phyloP scores from a whole-genome alignment of 495 filamentous ascomycete genomes.

The Penicillium argentinense region DNA sequence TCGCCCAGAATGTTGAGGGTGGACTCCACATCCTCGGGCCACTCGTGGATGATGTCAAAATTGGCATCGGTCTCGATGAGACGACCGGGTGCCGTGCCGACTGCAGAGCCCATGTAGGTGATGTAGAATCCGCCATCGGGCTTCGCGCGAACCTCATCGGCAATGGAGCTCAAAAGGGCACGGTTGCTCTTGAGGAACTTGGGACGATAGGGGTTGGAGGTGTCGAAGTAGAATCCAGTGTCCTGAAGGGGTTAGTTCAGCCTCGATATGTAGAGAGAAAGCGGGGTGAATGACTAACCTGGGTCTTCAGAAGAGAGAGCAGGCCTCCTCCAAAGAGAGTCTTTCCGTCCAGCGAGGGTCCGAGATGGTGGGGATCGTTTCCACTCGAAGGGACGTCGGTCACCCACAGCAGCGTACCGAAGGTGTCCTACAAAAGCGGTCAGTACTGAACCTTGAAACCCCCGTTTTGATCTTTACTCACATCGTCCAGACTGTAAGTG shows the following conservation, averaged over 20 bases:
- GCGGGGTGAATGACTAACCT: constrained; percentile 22
- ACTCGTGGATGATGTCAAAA: constrained; percentile 62
- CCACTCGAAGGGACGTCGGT: constrained; percentile 61
- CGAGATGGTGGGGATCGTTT: constrained; percentile 62
- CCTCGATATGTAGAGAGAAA: not conserved
- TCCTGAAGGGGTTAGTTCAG: constrained; percentile 29
- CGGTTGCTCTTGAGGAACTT: constrained; percentile 60
- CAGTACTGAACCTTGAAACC: no score
- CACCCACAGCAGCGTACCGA: constrained; percentile 57
- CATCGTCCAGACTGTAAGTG: constrained; percentile 60
- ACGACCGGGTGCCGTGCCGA: constrained; percentile 57
- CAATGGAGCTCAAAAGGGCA: constrained; percentile 54
- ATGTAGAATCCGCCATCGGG: constrained; percentile 65
- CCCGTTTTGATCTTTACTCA: constrained; percentile 14
- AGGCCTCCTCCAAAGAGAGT: constrained; percentile 59
- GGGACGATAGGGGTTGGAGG: constrained; percentile 56
- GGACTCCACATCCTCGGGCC: constrained; percentile 53
- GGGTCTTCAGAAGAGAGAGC: constrained; percentile 60
- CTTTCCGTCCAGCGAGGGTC: constrained; percentile 58
- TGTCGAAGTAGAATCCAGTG: constrained; percentile 64
- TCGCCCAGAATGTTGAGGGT: constrained; percentile 55
- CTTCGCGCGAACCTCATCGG: constrained; percentile 64
- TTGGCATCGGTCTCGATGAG: constrained; percentile 59
- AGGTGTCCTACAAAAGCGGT: constrained; percentile 47
- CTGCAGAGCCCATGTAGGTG: constrained; percentile 58